Evolutionary conservation across 345 rosid species (phyloP).

Genomic region (Viola odorata): DNA sequence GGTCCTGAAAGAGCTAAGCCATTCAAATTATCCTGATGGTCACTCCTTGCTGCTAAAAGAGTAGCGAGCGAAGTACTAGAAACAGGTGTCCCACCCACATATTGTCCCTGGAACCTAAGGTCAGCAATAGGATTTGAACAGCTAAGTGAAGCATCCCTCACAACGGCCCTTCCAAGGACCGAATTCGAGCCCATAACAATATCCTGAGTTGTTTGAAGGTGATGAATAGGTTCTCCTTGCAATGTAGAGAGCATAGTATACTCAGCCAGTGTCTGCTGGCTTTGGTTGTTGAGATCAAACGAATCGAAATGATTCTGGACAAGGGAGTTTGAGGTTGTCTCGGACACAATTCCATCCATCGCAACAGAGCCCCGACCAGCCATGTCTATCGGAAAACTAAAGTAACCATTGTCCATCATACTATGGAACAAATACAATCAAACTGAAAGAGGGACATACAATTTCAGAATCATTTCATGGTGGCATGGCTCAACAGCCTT

Average conservation of each 20-base stretch:
- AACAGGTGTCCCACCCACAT: constrained; percentile 30
- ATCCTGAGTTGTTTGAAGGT: constrained; percentile 15
- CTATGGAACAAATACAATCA: not conserved
- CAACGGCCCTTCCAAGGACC: constrained; percentile 23
- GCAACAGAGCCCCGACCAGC: constrained; percentile 28
- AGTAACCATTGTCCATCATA: constrained; percentile 45
- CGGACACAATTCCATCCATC: constrained; percentile 26
- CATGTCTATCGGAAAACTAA: constrained; percentile 32
- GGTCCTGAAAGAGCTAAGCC: constrained; percentile 21
- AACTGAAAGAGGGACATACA: constrained; percentile 1
- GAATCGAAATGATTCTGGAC: constrained; percentile 20
- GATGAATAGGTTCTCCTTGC: constrained; percentile 28
- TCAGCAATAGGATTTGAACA: constrained; percentile 10
- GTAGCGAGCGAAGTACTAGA: constrained; percentile 31
- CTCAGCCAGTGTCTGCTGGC: constrained; percentile 17
- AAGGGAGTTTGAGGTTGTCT: constrained; percentile 18
- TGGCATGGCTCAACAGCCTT: not conserved
- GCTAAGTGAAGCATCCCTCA: constrained; percentile 16
- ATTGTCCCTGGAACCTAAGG: constrained; percentile 32
- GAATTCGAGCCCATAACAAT: constrained; percentile 19
- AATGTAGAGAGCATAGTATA: constrained; percentile 25
- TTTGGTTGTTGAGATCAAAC: constrained; percentile 26
- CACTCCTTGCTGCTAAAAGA: constrained; percentile 28
- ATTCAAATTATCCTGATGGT: constrained; percentile 33
- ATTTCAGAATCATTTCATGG: constrained; percentile 7